Percentiles rank a stretch among this genome's conserved stretches.
Conservation (phyloP, 768 basidiomycete species). For the Hericium rajendrae region DNA sequence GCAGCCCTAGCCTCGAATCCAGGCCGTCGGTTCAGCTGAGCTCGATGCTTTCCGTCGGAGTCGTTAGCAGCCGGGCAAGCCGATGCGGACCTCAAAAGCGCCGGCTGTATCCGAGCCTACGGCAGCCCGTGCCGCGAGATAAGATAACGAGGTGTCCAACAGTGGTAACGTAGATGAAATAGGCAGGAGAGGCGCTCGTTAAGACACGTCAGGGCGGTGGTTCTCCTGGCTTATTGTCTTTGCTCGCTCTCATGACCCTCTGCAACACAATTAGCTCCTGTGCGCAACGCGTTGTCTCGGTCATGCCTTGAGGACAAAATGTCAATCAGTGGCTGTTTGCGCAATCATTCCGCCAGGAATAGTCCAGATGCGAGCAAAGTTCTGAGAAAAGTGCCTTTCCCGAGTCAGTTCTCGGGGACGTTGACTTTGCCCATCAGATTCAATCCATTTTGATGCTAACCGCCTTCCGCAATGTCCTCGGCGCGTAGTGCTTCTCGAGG, state of each 20-base stretch:
- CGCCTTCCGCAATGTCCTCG: background rate
- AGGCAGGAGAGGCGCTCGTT: background rate
- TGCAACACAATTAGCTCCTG: background rate
- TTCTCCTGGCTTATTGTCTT: background rate
- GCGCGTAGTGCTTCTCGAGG: background rate
- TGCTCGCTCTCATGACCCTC: background rate
- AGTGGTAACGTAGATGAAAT: background rate
- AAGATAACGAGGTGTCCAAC: background rate
- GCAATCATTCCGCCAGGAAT: too few relatives aligned
- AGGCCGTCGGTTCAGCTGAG: too few relatives aligned
- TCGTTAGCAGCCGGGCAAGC: too few relatives aligned
- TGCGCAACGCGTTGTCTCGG: background rate
- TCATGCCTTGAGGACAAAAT: background rate
- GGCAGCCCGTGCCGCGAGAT: background rate
- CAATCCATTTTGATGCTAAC: background rate
- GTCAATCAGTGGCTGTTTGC: too few relatives aligned
- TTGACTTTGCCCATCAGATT: background rate
- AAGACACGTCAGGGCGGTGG: background rate
- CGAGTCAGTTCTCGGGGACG: background rate
- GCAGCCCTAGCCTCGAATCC: too few relatives aligned
- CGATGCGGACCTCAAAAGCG: too few relatives aligned
- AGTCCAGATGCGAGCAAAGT: background rate
- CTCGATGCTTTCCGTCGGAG: too few relatives aligned
- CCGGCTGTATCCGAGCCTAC: too few relatives aligned
- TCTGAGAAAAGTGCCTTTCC: background rate